phyloP scores from a whole-genome alignment of 2,329 filamentous ascomycete species.

The Aplosporella prunicola region DNA sequence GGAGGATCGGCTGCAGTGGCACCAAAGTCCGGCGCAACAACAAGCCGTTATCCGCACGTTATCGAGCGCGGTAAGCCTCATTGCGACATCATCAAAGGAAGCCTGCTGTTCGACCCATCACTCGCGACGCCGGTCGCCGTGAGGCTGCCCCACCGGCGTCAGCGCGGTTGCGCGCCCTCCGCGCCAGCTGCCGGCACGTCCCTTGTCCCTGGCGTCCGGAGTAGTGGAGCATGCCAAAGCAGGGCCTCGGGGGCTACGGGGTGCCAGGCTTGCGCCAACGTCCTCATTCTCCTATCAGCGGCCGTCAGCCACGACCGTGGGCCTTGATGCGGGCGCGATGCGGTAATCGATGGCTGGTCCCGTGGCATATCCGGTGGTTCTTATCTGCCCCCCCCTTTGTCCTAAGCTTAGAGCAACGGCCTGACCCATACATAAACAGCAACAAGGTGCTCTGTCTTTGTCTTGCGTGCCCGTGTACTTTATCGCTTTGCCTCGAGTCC shows the following conservation, averaged over 20 bases:
- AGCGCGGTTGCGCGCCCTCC: no score
- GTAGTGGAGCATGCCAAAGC: no score
- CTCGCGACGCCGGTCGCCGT: neutral
- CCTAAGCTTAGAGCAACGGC: slow-evolving; percentile 4
- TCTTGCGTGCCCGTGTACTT: slow-evolving; percentile 4
- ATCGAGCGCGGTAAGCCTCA: no score
- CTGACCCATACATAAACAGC: slow-evolving; percentile 10
- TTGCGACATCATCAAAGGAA: no score
- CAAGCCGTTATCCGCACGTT: no score
- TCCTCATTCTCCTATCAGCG: slow-evolving; percentile 10
- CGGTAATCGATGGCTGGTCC: slow-evolving; percentile 6
- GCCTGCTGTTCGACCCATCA: no score
- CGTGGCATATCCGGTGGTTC: slow-evolving; percentile 7
- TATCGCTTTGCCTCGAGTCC: no score
- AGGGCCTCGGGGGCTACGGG: no score
- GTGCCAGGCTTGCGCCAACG: slow-evolving; percentile 5
- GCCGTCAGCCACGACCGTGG: slow-evolving; percentile 4
- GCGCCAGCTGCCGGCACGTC: slow-evolving; percentile 3
- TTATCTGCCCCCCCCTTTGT: slow-evolving; percentile 9
- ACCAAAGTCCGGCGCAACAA: no score
- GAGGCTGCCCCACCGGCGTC: no score
- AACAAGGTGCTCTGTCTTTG: slow-evolving; percentile 6
- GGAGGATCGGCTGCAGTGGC: slow-evolving; percentile 11
- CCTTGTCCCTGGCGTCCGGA: slow-evolving; percentile 6
- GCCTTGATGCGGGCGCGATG: neutral